phyloP scores from a whole-genome alignment of 345 rosid species.

The Firmiana major region DNA sequence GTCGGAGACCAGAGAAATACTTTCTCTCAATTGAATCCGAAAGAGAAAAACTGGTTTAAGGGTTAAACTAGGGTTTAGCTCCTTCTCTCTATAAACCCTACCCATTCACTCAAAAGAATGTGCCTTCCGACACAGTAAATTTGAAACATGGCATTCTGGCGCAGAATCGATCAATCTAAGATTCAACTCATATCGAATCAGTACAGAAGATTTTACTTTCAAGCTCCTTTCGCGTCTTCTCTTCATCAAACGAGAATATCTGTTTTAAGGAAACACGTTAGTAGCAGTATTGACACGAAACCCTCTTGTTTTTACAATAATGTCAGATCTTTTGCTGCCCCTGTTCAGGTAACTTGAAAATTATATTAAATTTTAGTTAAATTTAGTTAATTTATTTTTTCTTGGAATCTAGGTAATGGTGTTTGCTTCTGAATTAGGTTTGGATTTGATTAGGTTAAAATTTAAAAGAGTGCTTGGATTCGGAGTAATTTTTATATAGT shows the following conservation, averaged over 20 bases:
- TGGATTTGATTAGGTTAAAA: background rate
- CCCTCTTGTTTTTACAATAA: constrained; percentile 26
- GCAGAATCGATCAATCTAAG: constrained; percentile 36
- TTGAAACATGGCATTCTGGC: constrained; percentile 37
- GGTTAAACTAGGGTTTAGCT: background rate
- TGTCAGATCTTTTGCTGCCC: constrained; percentile 48
- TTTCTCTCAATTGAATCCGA: background rate
- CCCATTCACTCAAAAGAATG: background rate
- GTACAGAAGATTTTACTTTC: constrained; percentile 27
- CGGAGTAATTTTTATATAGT: background rate
- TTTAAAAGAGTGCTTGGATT: background rate
- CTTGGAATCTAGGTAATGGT: background rate
- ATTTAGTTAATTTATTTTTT: too few species aligned
- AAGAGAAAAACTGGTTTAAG: background rate
- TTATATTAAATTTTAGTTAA: background rate
- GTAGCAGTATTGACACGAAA: constrained; percentile 10
- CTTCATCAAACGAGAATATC: constrained; percentile 8
- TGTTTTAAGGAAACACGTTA: constrained; percentile 9
- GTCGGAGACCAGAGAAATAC: background rate
- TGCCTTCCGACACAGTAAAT: background rate
- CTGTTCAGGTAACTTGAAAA: constrained; percentile 36
- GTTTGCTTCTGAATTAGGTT: background rate
- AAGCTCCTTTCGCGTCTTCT: constrained; percentile 19
- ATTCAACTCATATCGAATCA: constrained; percentile 24
- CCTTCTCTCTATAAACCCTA: background rate